Conservation (phyloP, 2,329 filamentous ascomycete genomes). For the Apiospora marii region DNA sequence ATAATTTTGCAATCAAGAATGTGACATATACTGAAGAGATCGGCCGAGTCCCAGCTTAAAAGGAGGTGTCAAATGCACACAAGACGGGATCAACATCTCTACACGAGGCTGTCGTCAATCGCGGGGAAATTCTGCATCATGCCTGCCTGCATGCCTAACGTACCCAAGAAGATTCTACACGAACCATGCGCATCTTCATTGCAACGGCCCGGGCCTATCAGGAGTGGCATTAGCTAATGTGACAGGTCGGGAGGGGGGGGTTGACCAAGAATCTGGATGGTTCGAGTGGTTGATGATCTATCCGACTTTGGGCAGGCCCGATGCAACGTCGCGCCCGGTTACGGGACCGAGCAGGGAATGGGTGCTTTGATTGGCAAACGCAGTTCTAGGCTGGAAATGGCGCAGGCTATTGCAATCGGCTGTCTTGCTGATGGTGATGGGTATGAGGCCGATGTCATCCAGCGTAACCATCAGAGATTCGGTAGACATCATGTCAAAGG, state of each 20-base stretch:
- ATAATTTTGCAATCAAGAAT: background rate
- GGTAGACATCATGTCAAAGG: slow-evolving; percentile 11
- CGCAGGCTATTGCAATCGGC: background rate
- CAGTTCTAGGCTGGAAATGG: background rate
- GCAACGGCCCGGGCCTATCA: background rate
- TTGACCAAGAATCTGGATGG: background rate
- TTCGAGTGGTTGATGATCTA: background rate
- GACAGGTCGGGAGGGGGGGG: background rate
- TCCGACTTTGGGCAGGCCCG: background rate
- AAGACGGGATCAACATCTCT: background rate
- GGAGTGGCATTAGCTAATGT: background rate
- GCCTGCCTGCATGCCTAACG: too few relatives aligned
- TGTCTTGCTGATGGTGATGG: background rate
- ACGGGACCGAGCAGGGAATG: background rate
- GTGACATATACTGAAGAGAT: background rate
- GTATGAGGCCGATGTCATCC: background rate
- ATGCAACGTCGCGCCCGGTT: background rate
- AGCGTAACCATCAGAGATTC: slow-evolving; percentile 30
- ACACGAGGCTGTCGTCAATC: background rate
- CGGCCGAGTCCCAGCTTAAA: background rate
- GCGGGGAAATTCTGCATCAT: background rate
- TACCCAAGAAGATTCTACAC: background rate
- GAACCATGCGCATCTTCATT: background rate
- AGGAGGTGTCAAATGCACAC: background rate
- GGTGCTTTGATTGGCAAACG: too few relatives aligned